Evolutionary conservation across 2,329 filamentous ascomycete species (phyloP).

Genomic region (Trichoderma citrinoviride): DNA sequence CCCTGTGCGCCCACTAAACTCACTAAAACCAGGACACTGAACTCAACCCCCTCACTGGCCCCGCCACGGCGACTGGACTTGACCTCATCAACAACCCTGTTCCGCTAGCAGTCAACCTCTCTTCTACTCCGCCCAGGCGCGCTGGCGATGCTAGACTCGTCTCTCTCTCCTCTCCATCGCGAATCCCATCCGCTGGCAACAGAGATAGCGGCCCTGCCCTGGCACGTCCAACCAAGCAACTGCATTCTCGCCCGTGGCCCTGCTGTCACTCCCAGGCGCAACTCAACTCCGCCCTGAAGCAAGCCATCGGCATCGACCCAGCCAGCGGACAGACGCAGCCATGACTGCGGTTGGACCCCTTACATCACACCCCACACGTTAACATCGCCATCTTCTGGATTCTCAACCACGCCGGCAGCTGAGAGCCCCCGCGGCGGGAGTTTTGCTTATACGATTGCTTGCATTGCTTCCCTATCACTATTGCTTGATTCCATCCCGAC

Average conservation of each 20-base stretch:
- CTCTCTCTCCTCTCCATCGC: background rate
- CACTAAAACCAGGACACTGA: background rate
- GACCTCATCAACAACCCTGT: constrained; percentile 13
- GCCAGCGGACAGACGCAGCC: background rate
- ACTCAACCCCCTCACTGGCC: constrained; percentile 14
- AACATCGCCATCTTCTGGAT: background rate
- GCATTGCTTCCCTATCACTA: too few relatives aligned
- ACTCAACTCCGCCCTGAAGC: background rate
- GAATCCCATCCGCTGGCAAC: background rate
- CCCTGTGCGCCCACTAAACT: background rate
- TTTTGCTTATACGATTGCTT: background rate
- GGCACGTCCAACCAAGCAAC: constrained; percentile 1
- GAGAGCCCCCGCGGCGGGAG: background rate
- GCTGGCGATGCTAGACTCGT: background rate
- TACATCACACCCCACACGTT: constrained; percentile 2
- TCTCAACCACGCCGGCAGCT: background rate
- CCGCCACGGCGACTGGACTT: constrained; percentile 16
- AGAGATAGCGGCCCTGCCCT: background rate
- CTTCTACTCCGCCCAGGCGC: background rate
- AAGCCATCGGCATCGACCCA: background rate
- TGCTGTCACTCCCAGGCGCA: background rate
- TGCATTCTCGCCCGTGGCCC: background rate
- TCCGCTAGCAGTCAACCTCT: background rate
- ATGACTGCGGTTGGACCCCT: constrained; percentile 3
- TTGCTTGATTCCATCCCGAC: too few relatives aligned